Conservation (phyloP, 192 early-diverging fungal genomes). For the Podila epicladia region DNA sequence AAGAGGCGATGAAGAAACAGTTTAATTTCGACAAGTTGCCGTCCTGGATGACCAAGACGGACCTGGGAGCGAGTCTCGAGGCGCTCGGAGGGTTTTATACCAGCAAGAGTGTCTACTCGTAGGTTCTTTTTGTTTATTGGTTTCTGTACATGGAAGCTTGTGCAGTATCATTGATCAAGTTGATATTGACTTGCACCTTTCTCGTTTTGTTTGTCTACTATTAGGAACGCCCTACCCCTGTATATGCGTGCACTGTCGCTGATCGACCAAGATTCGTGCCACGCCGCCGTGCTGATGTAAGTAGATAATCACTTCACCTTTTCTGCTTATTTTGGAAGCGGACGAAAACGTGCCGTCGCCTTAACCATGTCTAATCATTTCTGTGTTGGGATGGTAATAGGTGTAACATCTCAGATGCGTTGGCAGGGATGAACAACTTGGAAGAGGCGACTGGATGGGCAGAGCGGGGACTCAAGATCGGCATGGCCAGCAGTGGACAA, state of each 20-base stretch:
- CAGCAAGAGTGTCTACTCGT: conserved; percentile 57
- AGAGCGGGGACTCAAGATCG: conserved; percentile 58
- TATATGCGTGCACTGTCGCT: conserved; percentile 63
- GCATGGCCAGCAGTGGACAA: conserved; percentile 32
- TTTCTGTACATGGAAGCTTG: no score
- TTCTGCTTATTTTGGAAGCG: no score
- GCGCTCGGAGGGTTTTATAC: conserved; percentile 65
- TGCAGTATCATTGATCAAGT: neutral
- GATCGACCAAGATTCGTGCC: conserved; percentile 54
- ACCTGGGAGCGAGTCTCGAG: conserved; percentile 64
- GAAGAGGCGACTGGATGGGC: conserved; percentile 65
- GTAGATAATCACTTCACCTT: neutral
- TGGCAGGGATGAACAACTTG: conserved; percentile 57
- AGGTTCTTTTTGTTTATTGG: conserved; percentile 25
- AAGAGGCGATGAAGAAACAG: conserved; percentile 33
- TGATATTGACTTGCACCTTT: neutral
- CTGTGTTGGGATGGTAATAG: neutral
- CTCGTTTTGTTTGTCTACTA: neutral
- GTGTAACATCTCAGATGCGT: conserved; percentile 65
- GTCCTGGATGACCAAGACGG: conserved; percentile 61
- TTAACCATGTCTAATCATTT: no score
- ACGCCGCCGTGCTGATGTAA: conserved; percentile 64
- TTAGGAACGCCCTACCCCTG: conserved; percentile 62
- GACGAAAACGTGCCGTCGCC: no score
- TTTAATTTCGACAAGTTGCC: conserved; percentile 63